Base-by-base conservation (phyloP, 2,329 filamentous ascomycete species). In the Exophiala sp. region DNA sequence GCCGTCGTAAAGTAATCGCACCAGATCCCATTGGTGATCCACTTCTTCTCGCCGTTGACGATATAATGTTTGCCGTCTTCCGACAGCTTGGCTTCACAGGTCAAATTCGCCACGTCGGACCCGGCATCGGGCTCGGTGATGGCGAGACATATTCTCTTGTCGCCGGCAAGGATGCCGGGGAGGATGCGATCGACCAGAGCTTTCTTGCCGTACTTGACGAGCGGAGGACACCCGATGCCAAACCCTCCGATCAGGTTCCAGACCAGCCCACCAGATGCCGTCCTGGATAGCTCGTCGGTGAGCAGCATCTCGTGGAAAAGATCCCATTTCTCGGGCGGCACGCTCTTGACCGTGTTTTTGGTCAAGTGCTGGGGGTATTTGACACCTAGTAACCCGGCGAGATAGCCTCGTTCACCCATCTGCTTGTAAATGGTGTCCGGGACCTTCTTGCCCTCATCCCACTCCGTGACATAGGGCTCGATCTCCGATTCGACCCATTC, bases 21-120 rank as follows among this genome's bases (percentile, higher is more conserved):
- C 88, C 89, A 96, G 64, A 96, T 81, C 64, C 93, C 93, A 72
- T 98, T 98, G 64, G 91, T 97, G 70, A 97, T 97, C 91, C 93
- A 97, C 75, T 98, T 98, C 85, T 98, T 97, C 81, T 96, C 91
- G 48, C 93, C 93, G 65, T 97, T 98, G 71, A 98, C 93, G 18
- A 52, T 97, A 72, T 94, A 98, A 74, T 97, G 88, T 77, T 97
- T 97, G 65, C 93, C 93, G 63, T 98, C 93, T 62, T 93, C 86
- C 57, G 80, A 87, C 50, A 97, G 79, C 77, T 95, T 95, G 21
- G 93, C 93, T 76, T 97, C 90, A 69, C 91, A 97, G 11, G 84
- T 93, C 60, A 98, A 68, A 71, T 95, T 97, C 52, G 93, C 93
- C 8, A 98, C 93, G 66, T 98, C 93, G 59, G 83, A 88, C 38